Percentiles rank a stretch among this genome's conserved stretches.
These are phyloP conservation scores for Vinca minor DNA, from an alignment of 257 asterid species.

Conservation along the genomic window DNA sequence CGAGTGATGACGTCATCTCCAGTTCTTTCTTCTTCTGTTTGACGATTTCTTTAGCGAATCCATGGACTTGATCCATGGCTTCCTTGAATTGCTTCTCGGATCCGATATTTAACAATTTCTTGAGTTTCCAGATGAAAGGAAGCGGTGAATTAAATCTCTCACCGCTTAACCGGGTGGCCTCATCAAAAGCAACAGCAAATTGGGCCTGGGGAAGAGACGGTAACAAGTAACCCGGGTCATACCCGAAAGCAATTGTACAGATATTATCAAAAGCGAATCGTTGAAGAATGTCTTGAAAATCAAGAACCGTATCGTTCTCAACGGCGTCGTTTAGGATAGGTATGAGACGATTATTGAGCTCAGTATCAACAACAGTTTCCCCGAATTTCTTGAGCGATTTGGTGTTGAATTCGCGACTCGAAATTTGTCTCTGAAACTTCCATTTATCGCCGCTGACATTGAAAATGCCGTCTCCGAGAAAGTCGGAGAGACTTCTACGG, in stretches of 20 bases:
- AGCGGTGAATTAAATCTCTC: slow-evolving; percentile 27
- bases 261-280: slow-evolving; percentile 65
- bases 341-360: slow-evolving; percentile 33
- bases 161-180: slow-evolving; percentile 20
- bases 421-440: slow-evolving; percentile 51
- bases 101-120: slow-evolving; percentile 34
- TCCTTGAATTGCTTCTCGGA: slow-evolving; percentile 33
- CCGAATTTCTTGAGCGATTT: slow-evolving; percentile 47
- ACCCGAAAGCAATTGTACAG: slow-evolving; percentile 53
- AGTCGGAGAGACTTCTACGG: slow-evolving; percentile 25
- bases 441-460: slow-evolving; percentile 50
- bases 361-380: slow-evolving; percentile 44
- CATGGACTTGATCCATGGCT: slow-evolving; percentile 20
- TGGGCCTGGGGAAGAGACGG: slow-evolving; percentile 37
- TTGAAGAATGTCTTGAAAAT: slow-evolving; percentile 55
- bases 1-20: slow-evolving; percentile 8
- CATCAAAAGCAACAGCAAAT: slow-evolving; percentile 45
- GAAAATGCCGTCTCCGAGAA: slow-evolving; percentile 61
- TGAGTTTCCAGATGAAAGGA: slow-evolving; percentile 39
- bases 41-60: slow-evolving; percentile 35
- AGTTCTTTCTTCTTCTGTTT: slow-evolving; percentile 32
- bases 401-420: slow-evolving; percentile 58
- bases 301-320: slow-evolving; percentile 17
- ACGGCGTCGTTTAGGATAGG: slow-evolving; percentile 29
- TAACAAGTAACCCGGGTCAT: slow-evolving; percentile 46